Evolutionary conservation across 2,329 filamentous ascomycete genomes (phyloP).

Genomic region (Orbilia quercus): DNA sequence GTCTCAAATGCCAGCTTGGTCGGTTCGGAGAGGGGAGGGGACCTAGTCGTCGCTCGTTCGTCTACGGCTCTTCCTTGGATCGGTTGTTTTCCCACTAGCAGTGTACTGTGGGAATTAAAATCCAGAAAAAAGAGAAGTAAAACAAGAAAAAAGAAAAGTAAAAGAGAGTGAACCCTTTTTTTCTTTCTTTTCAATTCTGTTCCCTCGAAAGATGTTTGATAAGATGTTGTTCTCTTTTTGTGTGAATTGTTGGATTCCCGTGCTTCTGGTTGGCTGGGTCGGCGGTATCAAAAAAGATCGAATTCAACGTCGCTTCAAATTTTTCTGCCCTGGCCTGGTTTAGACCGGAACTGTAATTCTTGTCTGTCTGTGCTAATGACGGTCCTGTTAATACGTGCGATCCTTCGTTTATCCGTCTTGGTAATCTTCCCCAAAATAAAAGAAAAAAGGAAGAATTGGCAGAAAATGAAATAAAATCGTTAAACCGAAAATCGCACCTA

Average conservation of each 20-base stretch:
- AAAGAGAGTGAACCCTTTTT: too few relatives aligned
- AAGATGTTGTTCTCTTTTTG: too few relatives aligned
- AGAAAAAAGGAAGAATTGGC: background rate
- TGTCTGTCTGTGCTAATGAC: too few relatives aligned
- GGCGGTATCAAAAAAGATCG: background rate
- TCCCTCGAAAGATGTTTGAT: too few relatives aligned
- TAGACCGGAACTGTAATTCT: background rate
- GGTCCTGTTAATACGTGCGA: too few relatives aligned
- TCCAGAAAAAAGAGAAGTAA: background rate
- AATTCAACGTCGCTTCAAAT: background rate
- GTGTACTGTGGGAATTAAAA: background rate
- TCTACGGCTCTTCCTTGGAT: slow-evolving; percentile 32
- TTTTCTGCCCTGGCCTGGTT: background rate
- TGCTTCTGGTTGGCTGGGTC: background rate
- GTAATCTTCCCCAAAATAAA: background rate
- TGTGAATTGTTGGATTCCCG: background rate
- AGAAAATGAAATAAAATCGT: too few relatives aligned
- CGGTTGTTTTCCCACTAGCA: too few relatives aligned
- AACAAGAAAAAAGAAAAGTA: too few relatives aligned
- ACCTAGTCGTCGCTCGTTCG: slow-evolving; percentile 36
- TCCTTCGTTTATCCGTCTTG: too few relatives aligned
- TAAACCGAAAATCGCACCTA: too few relatives aligned
- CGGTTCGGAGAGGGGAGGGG: slow-evolving; percentile 19
- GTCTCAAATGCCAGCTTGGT: slow-evolving; percentile 46
- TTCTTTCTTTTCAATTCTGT: too few relatives aligned